Conservation (phyloP, 306 rosid genomes). For the Quercus agrifolia region DNA sequence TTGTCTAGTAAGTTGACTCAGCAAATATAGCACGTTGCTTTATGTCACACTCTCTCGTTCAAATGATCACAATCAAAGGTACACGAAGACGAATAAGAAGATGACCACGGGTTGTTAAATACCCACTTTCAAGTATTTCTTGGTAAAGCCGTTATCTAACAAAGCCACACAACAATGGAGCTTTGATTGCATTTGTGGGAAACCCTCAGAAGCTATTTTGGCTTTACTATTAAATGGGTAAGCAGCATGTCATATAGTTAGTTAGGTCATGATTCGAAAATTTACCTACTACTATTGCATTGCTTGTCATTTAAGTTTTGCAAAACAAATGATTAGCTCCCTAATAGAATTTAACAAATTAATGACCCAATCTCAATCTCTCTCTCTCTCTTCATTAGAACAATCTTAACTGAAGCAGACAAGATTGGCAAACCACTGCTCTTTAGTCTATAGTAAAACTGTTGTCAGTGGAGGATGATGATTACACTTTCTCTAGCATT, state of each 20-base stretch:
- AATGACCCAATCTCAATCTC: background rate
- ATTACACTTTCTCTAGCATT: background rate
- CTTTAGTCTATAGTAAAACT: background rate
- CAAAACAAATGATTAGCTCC: conserved; percentile 20
- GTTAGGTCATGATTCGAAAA: conserved; percentile 64
- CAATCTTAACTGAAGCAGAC: conserved; percentile 32
- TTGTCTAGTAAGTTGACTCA: background rate
- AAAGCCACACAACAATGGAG: conserved; percentile 12
- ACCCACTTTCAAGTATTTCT: conserved; percentile 29
- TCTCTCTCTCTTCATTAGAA: conserved; percentile 22
- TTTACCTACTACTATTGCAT: conserved; percentile 34
- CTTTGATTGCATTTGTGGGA: conserved; percentile 15
- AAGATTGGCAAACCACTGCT: conserved; percentile 25
- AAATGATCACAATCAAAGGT: background rate
- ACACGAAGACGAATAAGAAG: background rate
- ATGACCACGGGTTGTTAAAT: conserved; percentile 22
- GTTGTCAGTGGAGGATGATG: too few species aligned
- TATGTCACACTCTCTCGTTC: background rate
- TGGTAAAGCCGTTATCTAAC: conserved; percentile 38
- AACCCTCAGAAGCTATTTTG: background rate
- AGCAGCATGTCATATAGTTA: conserved; percentile 59
- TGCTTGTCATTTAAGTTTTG: conserved; percentile 61
- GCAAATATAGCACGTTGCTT: background rate
- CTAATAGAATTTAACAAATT: conserved; percentile 34
- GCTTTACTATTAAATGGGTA: conserved; percentile 23